These are phyloP conservation scores for Trichocladium uniseriatum DNA, from an alignment of 495 filamentous ascomycete species.

Conservation along the genomic window DNA sequence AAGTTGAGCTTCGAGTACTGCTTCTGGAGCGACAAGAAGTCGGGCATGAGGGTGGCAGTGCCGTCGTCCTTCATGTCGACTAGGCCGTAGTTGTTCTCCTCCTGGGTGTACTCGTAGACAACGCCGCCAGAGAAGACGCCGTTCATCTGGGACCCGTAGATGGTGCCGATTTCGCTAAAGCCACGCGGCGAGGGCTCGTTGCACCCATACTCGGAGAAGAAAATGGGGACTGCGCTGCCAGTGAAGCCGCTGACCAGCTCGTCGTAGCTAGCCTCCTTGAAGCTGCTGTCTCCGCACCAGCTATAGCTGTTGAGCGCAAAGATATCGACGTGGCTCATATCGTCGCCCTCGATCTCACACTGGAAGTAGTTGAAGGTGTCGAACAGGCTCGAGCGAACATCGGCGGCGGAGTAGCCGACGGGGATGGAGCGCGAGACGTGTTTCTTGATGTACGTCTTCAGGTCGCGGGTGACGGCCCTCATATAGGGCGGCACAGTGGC, in stretches of 20 bases:
- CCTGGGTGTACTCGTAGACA: constrained; percentile 80
- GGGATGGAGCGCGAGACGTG: constrained; percentile 34
- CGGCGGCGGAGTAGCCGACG: constrained; percentile 67
- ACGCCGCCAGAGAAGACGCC: constrained; percentile 73
- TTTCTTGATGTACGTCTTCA: constrained; percentile 63
- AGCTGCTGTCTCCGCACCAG: constrained; percentile 79
- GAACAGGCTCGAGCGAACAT: constrained; percentile 68
- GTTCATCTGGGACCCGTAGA: constrained; percentile 78
- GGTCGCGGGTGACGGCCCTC: constrained; percentile 74
- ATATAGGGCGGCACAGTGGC: constrained; percentile 55
- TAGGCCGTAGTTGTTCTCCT: constrained; percentile 64
- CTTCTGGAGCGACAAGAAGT: constrained; percentile 66
- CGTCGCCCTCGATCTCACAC: constrained; percentile 61
- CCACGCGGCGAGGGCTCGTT: constrained; percentile 68
- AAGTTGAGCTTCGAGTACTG: constrained; percentile 71
- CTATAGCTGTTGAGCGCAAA: constrained; percentile 94
- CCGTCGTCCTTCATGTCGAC: constrained; percentile 58
- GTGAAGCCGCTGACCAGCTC: constrained; percentile 60
- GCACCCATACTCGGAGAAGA: constrained; percentile 97
- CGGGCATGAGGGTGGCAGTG: constrained; percentile 52
- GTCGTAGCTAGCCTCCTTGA: constrained; percentile 62
- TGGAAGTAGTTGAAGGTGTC: constrained; percentile 79
- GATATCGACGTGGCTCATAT: constrained; percentile 66
- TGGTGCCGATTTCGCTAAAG: constrained; percentile 71
- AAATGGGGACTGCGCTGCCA: constrained; percentile 69